These are phyloP conservation scores for Metschnikowia lochheadii DNA, from an alignment of 805 yeast species.

Conservation along the genomic window DNA sequence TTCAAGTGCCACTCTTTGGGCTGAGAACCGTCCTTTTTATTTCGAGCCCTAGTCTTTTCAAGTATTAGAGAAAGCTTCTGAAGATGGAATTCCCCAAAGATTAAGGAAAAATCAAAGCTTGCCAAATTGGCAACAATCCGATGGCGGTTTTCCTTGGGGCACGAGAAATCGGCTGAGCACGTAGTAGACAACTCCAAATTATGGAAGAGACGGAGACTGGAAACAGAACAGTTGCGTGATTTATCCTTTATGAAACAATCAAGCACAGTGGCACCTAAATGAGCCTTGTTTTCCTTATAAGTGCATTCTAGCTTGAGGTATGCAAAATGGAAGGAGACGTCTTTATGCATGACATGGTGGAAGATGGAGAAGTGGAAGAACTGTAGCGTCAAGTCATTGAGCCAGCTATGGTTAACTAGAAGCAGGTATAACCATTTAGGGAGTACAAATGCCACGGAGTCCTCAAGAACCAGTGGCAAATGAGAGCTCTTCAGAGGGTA, in stretches of 20 bases:
- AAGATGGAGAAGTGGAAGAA: slow-evolving; percentile 11
- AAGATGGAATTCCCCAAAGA: slow-evolving; percentile 8
- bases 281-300: slow-evolving; percentile 1
- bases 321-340: slow-evolving; percentile 14
- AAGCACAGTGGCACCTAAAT: slow-evolving; percentile 4
- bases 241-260: slow-evolving; percentile 13
- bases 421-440: slow-evolving; percentile 7
- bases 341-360: slow-evolving; percentile 12
- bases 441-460: neutral
- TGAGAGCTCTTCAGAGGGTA: neutral
- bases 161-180: slow-evolving; percentile 7
- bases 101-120: slow-evolving; percentile 8
- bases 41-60: neutral
- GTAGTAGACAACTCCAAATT: slow-evolving; percentile 11
- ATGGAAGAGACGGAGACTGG: slow-evolving; percentile 11
- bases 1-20: neutral
- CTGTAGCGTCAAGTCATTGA: slow-evolving; percentile 15
- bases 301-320: slow-evolving; percentile 14
- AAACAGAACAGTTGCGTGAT: neutral
- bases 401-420: slow-evolving; percentile 11
- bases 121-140: slow-evolving; percentile 2
- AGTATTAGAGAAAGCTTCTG: slow-evolving; percentile 9
- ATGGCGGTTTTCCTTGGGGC: neutral
- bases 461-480: neutral
- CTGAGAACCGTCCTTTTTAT: neutral